Evolutionary conservation across 495 filamentous ascomycete genomes (phyloP), one percentile per base, ranked within the genome.

Genomic region (Talaromyces borbonicus): DNA sequence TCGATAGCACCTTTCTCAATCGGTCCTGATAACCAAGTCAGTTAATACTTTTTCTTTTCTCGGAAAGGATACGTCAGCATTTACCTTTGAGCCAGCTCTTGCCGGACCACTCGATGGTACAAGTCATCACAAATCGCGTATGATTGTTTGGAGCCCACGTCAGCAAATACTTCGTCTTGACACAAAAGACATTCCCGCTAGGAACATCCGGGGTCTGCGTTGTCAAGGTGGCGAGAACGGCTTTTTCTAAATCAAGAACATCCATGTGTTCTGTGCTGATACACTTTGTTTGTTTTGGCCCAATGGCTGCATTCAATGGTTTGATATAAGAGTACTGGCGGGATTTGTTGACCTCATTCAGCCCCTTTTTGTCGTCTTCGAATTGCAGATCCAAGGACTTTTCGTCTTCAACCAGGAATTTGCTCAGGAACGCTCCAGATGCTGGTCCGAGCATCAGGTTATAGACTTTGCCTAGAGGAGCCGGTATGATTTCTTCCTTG

Each of bases 71-170:
- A 22, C 35, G 31, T 40, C 11, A 25, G 12, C 49, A n/a, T 67
- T 57, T 76, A 95, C 90, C 87, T 70, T 95, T 97, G 30, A 97
- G 60, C 92, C 93, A 99, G 66, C 87, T 95, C 72, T 99, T 99
- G 45, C 92, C 90, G 0, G 84, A 79, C 92, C 92, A 99, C 56
- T 97, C 92, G 39, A 97, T 85, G 0, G 81, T 81, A 61, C 86
- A 95, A 47, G 80, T 94, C 62, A 87, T 79, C 20, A 90, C 72
- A 22, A 99, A 65, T 25, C 86, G 75, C 0, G 93, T 99, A 19
- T 80, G 67, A 52, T 93, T 93, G 45, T 77, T 80, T 23, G 92
- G 72, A 2, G 79, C 89, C 92, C 92, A 99, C 31, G 82, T 85
- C 6, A 99, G 73, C 51, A 93, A 93, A 52, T 96, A 97, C 56